Conservation (phyloP, 192 early-diverging fungal species). For the Umbelopsis vinacea region DNA sequence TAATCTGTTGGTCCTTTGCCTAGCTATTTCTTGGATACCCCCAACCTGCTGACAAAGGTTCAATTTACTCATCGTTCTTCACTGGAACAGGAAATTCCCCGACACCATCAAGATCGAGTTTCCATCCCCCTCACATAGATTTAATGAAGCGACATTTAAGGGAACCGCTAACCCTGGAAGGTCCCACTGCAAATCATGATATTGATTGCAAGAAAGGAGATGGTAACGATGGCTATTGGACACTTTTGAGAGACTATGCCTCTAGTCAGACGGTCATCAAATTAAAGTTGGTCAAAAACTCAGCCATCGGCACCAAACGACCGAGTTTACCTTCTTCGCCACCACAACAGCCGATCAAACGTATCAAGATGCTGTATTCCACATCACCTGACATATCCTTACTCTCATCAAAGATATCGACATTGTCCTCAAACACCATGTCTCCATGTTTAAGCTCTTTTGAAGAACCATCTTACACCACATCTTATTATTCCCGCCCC, state of each 20-base stretch:
- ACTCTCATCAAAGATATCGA: slow-evolving; percentile 12
- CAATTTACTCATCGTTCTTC: not conserved
- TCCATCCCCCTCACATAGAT: not conserved
- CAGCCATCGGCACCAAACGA: slow-evolving; percentile 21
- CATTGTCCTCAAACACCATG: not conserved
- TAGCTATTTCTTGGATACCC: not conserved
- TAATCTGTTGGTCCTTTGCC: not conserved
- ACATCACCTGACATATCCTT: slow-evolving; percentile 8
- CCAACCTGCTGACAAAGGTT: not conserved
- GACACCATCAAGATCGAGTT: not conserved
- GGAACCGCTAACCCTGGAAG: not conserved
- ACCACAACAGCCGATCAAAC: slow-evolving; percentile 17
- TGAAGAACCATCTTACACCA: slow-evolving; percentile 12
- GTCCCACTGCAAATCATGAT: not conserved
- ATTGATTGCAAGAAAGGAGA: slow-evolving; percentile 1
- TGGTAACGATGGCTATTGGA: slow-evolving; percentile 12
- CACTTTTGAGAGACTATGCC: slow-evolving; percentile 15
- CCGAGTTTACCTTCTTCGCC: slow-evolving; percentile 14
- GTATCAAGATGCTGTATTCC: slow-evolving; percentile 20
- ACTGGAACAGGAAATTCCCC: slow-evolving; percentile 16
- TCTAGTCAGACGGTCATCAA: slow-evolving; percentile 23
- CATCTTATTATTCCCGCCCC: slow-evolving; percentile 6
- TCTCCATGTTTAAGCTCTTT: slow-evolving; percentile 13
- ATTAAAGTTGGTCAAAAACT: slow-evolving; percentile 23
- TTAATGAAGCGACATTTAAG: slow-evolving; percentile 8